phyloP scores from a whole-genome alignment of 2,329 filamentous ascomycete species.

The Pleoardoris graminearum region DNA sequence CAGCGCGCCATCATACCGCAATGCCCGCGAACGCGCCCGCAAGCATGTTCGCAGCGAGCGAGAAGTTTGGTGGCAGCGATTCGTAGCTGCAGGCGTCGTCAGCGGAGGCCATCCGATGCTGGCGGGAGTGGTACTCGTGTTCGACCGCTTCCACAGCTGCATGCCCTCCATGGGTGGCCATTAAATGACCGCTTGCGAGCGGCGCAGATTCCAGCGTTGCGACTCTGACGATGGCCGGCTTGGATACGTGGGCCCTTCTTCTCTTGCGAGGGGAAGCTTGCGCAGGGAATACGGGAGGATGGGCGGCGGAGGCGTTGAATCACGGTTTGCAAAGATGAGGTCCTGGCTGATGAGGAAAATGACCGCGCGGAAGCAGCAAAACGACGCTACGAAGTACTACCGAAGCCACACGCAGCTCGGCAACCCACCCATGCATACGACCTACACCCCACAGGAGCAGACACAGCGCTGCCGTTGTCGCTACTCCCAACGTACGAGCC shows the following conservation, averaged over 20 bases:
- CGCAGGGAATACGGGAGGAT: conserved; percentile 5
- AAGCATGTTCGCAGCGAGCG: conserved; percentile 89
- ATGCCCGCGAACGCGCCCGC: conserved; percentile 97
- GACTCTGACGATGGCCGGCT: conserved; percentile 19
- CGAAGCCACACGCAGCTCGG: conserved; percentile 22
- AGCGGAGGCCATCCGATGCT: conserved; percentile 20
- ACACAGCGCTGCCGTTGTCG: background rate
- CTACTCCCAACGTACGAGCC: background rate
- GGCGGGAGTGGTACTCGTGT: conserved; percentile 43
- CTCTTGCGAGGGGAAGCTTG: conserved; percentile 11
- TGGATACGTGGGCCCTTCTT: conserved; percentile 9
- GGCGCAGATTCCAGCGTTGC: conserved; percentile 43
- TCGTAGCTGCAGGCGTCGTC: conserved; percentile 68
- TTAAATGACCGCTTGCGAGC: conserved; percentile 43
- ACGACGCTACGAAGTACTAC: too few relatives aligned
- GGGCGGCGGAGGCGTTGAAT: conserved; percentile 18
- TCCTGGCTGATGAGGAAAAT: conserved; percentile 5
- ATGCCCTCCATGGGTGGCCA: conserved; percentile 46
- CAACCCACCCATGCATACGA: conserved; percentile 1
- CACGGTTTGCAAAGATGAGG: conserved; percentile 27
- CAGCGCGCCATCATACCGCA: conserved; percentile 64
- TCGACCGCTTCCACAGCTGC: conserved; percentile 45
- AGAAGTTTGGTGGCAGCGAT: conserved; percentile 91
- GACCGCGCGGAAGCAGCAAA: conserved; percentile 7
- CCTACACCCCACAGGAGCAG: background rate